Percentiles rank a stretch among this genome's conserved stretches.
These are phyloP conservation scores for Cruciata laevipes DNA, from an alignment of 257 asterid species.

Conservation along the genomic window DNA sequence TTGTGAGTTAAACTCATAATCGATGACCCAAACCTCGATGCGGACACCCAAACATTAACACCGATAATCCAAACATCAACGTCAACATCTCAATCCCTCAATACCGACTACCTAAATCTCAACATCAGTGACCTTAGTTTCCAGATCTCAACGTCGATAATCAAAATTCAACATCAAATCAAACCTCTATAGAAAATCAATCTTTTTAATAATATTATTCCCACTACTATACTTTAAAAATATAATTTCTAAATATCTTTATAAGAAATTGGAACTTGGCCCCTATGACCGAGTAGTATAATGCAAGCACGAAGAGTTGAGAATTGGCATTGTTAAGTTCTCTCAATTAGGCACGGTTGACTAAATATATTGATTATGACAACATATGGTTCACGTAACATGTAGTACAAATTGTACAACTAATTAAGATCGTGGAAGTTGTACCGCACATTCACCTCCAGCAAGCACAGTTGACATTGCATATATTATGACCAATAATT, in stretches of 20 bases:
- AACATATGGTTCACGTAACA: background rate
- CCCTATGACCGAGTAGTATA: background rate
- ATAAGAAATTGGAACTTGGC: background rate
- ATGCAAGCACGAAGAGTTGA: background rate
- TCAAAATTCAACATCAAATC: no score
- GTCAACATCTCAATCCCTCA: no score
- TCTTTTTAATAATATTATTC: no score
- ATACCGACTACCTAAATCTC: no score
- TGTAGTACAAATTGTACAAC: slow-evolving; percentile 8
- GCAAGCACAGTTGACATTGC: background rate
- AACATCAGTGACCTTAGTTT: no score
- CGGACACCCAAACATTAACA: no score
- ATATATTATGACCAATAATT: background rate
- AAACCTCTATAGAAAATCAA: no score
- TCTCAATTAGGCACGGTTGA: background rate
- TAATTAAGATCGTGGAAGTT: background rate
- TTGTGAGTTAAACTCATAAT: no score
- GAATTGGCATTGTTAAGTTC: background rate
- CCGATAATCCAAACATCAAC: no score
- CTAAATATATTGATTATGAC: background rate
- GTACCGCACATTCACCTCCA: slow-evolving; percentile 10
- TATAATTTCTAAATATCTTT: background rate
- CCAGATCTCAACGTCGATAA: no score
- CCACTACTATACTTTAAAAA: no score
- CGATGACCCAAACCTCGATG: no score